phyloP scores from a whole-genome alignment of 2,329 filamentous ascomycete species.

The Colletotrichum sansevieriae region DNA sequence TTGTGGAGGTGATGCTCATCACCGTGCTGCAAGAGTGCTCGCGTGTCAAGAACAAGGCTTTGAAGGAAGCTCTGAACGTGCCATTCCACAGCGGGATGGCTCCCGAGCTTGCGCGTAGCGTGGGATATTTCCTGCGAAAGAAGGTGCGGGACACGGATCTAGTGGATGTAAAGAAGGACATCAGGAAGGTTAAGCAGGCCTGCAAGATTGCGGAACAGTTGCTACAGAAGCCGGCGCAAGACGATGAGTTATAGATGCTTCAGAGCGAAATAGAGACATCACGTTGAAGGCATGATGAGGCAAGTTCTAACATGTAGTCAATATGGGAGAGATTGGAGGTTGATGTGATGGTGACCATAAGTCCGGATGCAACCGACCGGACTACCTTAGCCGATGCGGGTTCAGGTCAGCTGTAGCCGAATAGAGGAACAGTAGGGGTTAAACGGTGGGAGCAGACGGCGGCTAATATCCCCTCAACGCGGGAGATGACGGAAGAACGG shows the following conservation, averaged over 20 bases:
- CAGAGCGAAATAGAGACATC: background rate
- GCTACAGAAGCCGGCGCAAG: constrained; percentile 47
- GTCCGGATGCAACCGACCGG: too few species aligned
- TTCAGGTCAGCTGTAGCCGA: too few species aligned
- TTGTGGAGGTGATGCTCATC: constrained; percentile 85
- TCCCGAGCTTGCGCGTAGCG: constrained; percentile 76
- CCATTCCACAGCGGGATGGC: constrained; percentile 48
- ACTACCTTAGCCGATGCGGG: too few species aligned
- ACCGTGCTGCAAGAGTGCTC: constrained; percentile 76
- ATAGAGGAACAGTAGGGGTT: background rate
- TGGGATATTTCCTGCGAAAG: constrained; percentile 85
- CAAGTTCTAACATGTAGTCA: too few species aligned
- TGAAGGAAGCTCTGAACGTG: constrained; percentile 33
- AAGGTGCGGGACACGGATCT: constrained; percentile 76
- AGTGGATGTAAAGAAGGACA: constrained; percentile 61
- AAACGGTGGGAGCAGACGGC: background rate
- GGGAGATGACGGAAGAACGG: constrained; percentile 41
- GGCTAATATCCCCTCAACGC: constrained; percentile 42
- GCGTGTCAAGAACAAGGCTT: constrained; percentile 52
- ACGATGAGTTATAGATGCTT: background rate
- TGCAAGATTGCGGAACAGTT: constrained; percentile 59
- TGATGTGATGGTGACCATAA: too few species aligned
- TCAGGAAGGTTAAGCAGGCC: constrained; percentile 60
- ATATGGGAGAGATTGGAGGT: background rate
- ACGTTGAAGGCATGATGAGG: background rate